These are phyloP conservation scores for Mycosphaerella sp. DNA, from an alignment of 2,329 filamentous ascomycete genomes.

Conservation along the genomic window DNA sequence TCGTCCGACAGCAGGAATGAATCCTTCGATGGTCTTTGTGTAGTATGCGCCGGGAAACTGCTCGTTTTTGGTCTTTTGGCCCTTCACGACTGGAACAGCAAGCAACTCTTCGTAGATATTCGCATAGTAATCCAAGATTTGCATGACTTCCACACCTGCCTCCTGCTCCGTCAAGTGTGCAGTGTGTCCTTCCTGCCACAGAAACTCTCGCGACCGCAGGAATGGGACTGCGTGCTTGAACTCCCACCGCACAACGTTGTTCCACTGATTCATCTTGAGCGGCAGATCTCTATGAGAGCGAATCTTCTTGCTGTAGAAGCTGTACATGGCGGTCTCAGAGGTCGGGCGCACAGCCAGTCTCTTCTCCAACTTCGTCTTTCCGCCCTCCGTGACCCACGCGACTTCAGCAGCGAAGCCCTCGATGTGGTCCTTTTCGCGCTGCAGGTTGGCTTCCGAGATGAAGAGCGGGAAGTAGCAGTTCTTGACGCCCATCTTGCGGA, in stretches of 20 bases:
- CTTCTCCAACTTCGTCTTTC: slow-evolving; percentile 86
- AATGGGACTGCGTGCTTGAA: slow-evolving; percentile 87
- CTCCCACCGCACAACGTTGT: slow-evolving; percentile 92
- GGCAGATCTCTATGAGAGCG: slow-evolving; percentile 92
- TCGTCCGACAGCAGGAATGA: slow-evolving; percentile 90
- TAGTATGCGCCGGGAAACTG: slow-evolving; percentile 97
- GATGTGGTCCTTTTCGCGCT: slow-evolving; percentile 87
- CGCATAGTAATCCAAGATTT: slow-evolving; percentile 91
- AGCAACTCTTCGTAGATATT: slow-evolving; percentile 89
- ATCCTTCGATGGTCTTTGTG: slow-evolving; percentile 94
- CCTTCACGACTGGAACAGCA: slow-evolving; percentile 89
- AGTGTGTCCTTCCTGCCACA: slow-evolving; percentile 97
- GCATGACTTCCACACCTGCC: slow-evolving; percentile 77
- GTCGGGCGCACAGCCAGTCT: slow-evolving; percentile 64
- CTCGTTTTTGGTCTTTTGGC: slow-evolving; percentile 93
- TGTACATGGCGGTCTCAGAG: slow-evolving; percentile 81
- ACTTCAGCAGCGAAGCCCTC: slow-evolving; percentile 96
- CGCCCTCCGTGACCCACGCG: slow-evolving; percentile 83
- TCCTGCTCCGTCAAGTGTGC: slow-evolving; percentile 80
- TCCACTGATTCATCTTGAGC: slow-evolving; percentile 95
- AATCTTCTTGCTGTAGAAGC: slow-evolving; percentile 95
- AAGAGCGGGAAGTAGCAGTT: slow-evolving; percentile 98
- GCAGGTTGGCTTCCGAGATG: slow-evolving; percentile 80
- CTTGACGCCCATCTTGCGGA: slow-evolving; percentile 86
- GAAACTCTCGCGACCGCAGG: slow-evolving; percentile 85